These are phyloP conservation scores for Debaryomyces subglobosus DNA, from an alignment of 1,139 yeast genomes.

Conservation along the genomic window DNA sequence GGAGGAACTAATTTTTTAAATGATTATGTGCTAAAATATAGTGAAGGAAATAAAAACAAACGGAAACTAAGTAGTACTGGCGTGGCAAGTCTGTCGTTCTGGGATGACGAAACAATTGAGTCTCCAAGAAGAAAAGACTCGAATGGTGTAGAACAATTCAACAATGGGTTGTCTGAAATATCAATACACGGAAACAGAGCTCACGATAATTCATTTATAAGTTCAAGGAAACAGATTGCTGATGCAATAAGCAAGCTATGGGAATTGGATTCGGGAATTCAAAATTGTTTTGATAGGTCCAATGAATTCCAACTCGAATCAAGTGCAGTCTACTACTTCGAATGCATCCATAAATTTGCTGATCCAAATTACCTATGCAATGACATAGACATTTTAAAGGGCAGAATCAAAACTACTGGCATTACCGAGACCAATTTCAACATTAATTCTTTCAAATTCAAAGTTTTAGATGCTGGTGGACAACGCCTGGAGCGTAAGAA, in stretches of 20 bases:
- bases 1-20: constrained; percentile 67
- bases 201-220: constrained; percentile 1
- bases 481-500: constrained; percentile 91
- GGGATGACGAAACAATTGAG: constrained; percentile 27
- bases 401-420: constrained; percentile 94
- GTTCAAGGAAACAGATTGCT: constrained; percentile 50
- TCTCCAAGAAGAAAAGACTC: constrained; percentile 5
- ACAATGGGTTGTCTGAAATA: constrained; percentile 14
- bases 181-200: not conserved
- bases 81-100: constrained; percentile 48
- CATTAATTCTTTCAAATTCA: constrained; percentile 67
- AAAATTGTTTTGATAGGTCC: constrained; percentile 59
- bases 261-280: constrained; percentile 69
- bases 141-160: constrained; percentile 12
- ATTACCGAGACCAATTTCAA: constrained; percentile 84
- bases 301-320: constrained; percentile 85
- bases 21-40: constrained; percentile 66
- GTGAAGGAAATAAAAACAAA: constrained; percentile 54
- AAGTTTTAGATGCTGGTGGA: constrained; percentile 95
- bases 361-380: constrained; percentile 67
- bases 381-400: constrained; percentile 83
- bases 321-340: constrained; percentile 77
- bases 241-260: constrained; percentile 69
- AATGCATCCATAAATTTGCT: constrained; percentile 64
- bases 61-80: constrained; percentile 62